Base-by-base conservation (phyloP, 495 filamentous ascomycete species). In the Parachaetomium inaequale region DNA sequence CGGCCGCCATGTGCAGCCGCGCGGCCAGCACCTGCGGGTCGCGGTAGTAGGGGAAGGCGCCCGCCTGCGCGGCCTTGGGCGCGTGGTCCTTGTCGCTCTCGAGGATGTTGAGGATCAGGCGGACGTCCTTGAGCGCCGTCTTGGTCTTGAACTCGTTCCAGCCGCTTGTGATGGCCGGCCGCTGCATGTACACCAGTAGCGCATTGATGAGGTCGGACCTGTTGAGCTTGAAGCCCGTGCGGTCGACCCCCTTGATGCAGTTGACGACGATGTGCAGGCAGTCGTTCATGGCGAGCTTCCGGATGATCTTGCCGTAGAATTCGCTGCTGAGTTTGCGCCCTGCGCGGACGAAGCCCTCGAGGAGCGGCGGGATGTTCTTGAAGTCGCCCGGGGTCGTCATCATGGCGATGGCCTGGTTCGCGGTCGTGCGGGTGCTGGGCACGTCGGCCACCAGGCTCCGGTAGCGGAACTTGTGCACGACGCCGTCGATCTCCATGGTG, bases 311-410 rank as follows among this genome's bases (percentile, higher is more conserved):
- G 62, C 69, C 53, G 67, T 72, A 75, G 14, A 76, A 63, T 11
- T 57, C 12, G 0, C 40, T 23, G 1, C 54, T 58, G 29, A 86
- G 38, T 12, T 42, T 55, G 15, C 77, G 74, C 23, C 75, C 60
- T 4, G 84, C 72, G 58, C 76, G 74, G 47, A 32, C 64, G 60
- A 45, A 54, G 15, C 86, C 89, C 25, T 79, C 75, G 43, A 92
- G 69, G 23, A 91, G 72, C 3, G 76, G 78, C 2, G 77, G 71
- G 38, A 91, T 71, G 74, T 86, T 87, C 21, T 78, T 71, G 74
- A 80, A 88, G 72, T 91, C 86, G n/a, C 75, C 75, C 28, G 67
- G 68, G 3, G 76, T 76, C 28, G 79, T 67, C 82, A 91, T 89
- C 21, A 77, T 61, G 0, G n/a, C 3, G 53, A 85, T 63, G 29